A percentile compares a stretch with the other conserved stretches of the same genome.
These are phyloP conservation scores for Quercus bicolor DNA, from an alignment of 306 rosid species.

Conservation along the genomic window DNA sequence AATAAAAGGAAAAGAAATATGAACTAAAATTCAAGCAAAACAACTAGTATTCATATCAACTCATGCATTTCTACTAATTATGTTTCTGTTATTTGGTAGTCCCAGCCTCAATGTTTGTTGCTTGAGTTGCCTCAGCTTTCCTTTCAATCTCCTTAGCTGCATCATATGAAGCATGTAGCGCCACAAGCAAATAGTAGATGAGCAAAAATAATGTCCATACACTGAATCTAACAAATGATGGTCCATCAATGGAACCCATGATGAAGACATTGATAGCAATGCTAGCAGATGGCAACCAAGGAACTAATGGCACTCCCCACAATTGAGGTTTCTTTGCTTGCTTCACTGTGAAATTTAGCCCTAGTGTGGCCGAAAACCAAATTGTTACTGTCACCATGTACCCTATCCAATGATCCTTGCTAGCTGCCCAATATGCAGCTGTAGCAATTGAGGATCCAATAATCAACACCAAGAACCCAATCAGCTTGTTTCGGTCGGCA, in stretches of 20 bases:
- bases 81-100: neutral
- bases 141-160: slow-evolving; percentile 15
- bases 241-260: slow-evolving; percentile 24
- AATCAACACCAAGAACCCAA: slow-evolving; percentile 12
- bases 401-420: slow-evolving; percentile 19
- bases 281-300: slow-evolving; percentile 30
- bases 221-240: slow-evolving; percentile 23
- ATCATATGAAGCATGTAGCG: slow-evolving; percentile 32
- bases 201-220: slow-evolving; percentile 20
- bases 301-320: slow-evolving; percentile 33
- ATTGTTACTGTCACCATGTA: neutral
- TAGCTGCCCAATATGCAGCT: slow-evolving; percentile 6
- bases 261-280: slow-evolving; percentile 34
- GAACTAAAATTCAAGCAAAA: too few species aligned
- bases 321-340: slow-evolving; percentile 34
- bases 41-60: neutral
- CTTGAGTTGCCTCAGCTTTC: neutral
- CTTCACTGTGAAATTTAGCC: slow-evolving; percentile 21
- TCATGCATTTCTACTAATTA: neutral
- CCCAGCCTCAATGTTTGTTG: neutral
- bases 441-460: slow-evolving; percentile 22
- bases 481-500: slow-evolving; percentile 11
- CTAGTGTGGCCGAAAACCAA: slow-evolving; percentile 22
- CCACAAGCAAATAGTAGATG: slow-evolving; percentile 23
- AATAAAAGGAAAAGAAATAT: too few species aligned